These are phyloP conservation scores for Rhododendron henanense DNA, from an alignment of 148 eudicot species.

Conservation along the genomic window DNA sequence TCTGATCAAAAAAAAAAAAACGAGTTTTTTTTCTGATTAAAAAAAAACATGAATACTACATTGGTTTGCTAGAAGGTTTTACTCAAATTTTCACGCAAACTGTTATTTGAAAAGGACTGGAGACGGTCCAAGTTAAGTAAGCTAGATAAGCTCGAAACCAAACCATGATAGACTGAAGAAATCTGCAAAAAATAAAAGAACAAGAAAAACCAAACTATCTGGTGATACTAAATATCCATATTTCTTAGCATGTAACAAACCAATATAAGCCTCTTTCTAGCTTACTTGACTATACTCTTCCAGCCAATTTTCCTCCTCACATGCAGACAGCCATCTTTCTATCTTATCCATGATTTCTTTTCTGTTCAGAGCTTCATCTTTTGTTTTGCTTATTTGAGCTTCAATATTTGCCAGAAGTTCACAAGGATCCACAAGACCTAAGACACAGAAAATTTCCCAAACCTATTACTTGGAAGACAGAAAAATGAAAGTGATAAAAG, in stretches of 20 bases:
- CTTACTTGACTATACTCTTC: conserved; percentile 61
- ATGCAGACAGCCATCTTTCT: conserved; percentile 61
- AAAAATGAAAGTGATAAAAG: background rate
- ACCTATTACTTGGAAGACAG: background rate
- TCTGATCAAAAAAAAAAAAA: no score
- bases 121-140: background rate
- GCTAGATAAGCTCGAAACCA: background rate
- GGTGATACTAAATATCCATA: background rate
- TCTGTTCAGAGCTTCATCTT: conserved; percentile 60
- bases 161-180: background rate
- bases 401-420: conserved; percentile 63
- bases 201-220: background rate
- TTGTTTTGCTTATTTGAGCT: conserved; percentile 49
- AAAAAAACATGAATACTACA: background rate
- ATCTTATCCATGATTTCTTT: conserved; percentile 66
- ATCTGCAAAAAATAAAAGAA: background rate
- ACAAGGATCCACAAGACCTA: conserved; percentile 71
- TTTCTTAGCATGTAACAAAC: background rate
- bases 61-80: background rate
- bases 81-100: background rate
- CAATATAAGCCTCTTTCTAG: background rate
- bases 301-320: conserved; percentile 79
- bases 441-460: conserved; percentile 1
- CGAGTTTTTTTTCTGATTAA: background rate
- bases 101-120: background rate